Evolutionary conservation across 2,329 filamentous ascomycete species (phyloP).

Genomic region (Diplodia sapinea): DNA sequence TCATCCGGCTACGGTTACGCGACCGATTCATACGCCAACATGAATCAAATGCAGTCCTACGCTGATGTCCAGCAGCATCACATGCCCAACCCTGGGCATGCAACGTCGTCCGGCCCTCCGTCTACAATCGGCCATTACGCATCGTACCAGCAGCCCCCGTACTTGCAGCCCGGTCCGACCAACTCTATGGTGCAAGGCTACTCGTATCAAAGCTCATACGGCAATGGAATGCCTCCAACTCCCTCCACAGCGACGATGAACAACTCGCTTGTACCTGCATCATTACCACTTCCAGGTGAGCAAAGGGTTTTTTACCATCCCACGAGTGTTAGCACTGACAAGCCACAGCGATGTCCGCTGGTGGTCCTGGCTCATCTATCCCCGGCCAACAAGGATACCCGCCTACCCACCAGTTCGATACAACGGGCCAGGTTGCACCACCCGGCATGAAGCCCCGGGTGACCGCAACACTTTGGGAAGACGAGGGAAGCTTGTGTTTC

Average conservation of each 20-base stretch:
- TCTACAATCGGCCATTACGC: conserved; percentile 75
- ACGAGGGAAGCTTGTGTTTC: conserved; percentile 96
- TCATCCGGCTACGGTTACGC: conserved; percentile 43
- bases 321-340: conserved; percentile 3
- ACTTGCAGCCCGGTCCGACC: conserved; percentile 73
- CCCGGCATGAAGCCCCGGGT: conserved; percentile 96
- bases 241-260: conserved; percentile 74
- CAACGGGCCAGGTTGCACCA: conserved; percentile 89
- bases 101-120: conserved; percentile 78
- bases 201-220: conserved; percentile 75
- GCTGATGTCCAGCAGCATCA: conserved; percentile 83
- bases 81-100: conserved; percentile 77
- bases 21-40: conserved; percentile 57
- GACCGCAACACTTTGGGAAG: conserved; percentile 96
- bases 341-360: conserved; percentile 33
- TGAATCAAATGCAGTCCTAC: conserved; percentile 83
- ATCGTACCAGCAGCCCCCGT: conserved; percentile 74
- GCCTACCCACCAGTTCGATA: conserved; percentile 69
- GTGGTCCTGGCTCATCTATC: conserved; percentile 34
- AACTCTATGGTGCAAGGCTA: conserved; percentile 66
- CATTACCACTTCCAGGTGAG: conserved; percentile 67
- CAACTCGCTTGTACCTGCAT: conserved; percentile 68
- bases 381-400: conserved; percentile 50
- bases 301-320: neutral
- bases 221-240: conserved; percentile 80